Conservation (phyloP, 2,329 filamentous ascomycete species). For the Grosmannia huntii region DNA sequence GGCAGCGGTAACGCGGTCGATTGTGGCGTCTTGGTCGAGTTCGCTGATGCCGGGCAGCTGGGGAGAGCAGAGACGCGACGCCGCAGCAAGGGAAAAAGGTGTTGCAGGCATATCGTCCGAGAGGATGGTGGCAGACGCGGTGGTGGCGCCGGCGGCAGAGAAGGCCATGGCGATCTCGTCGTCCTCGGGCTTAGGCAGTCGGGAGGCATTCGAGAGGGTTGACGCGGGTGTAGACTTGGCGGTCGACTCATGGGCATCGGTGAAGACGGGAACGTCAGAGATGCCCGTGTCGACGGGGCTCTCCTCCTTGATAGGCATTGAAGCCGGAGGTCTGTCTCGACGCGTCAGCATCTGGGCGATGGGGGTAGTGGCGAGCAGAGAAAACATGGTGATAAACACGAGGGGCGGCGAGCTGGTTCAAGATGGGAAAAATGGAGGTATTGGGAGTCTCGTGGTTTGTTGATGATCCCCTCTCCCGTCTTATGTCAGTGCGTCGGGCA, state of each 20-base stretch:
- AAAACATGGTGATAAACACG: not conserved
- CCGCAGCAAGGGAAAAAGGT: not conserved
- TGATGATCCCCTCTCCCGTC: no score
- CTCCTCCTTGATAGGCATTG: constrained; percentile 11
- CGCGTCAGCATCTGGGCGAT: constrained; percentile 8
- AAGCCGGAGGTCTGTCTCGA: constrained; percentile 4
- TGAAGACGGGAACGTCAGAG: constrained; percentile 7
- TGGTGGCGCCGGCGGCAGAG: constrained; percentile 4
- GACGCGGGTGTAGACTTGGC: constrained; percentile 7
- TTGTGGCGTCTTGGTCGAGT: not conserved
- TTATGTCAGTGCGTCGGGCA: not conserved
- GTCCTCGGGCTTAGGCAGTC: constrained; percentile 2
- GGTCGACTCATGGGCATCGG: constrained; percentile 3
- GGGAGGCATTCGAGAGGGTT: constrained; percentile 5
- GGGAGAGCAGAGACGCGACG: not conserved
- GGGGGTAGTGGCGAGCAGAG: not conserved
- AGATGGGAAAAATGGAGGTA: not conserved
- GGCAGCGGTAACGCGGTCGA: no score
- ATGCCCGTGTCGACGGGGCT: constrained; percentile 8
- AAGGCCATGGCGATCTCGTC: not conserved
- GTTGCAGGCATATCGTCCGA: constrained; percentile 3
- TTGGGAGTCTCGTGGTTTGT: not conserved
- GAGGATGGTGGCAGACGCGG: constrained; percentile 1
- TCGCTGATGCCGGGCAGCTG: not conserved
- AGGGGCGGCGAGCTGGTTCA: not conserved